These are phyloP conservation scores for Mucor saturninus DNA, from an alignment of 371 early-diverging fungal genomes.

Conservation along the genomic window DNA sequence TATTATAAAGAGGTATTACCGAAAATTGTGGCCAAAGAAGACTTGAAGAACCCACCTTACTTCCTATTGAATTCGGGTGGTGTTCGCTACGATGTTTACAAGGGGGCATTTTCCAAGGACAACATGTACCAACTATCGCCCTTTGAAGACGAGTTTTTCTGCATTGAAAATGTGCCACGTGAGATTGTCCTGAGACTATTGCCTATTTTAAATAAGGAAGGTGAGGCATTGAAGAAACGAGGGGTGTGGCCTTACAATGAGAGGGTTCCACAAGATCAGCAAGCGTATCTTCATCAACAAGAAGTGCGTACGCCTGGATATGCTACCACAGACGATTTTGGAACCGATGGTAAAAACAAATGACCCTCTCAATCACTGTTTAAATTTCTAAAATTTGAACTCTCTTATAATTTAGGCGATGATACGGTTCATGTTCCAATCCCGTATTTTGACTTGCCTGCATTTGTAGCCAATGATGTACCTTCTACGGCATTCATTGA, in stretches of 20 bases:
- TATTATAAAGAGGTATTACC: conserved; percentile 44
- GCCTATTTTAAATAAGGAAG: conserved; percentile 60
- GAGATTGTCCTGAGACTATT: conserved; percentile 38
- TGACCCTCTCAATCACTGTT: background rate
- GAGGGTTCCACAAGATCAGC: background rate
- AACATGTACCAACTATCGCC: conserved; percentile 57
- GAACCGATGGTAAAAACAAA: conserved; percentile 44
- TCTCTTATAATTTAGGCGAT: conserved; percentile 26
- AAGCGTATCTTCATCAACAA: conserved; percentile 4
- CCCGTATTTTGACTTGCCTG: conserved; percentile 49
- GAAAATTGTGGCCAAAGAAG: conserved; percentile 33
- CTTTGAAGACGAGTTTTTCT: conserved; percentile 51
- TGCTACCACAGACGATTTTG: conserved; percentile 54
- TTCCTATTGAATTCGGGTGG: conserved; percentile 55
- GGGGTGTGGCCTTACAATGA: background rate
- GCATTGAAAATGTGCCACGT: conserved; percentile 42
- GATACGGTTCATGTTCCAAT: conserved; percentile 41
- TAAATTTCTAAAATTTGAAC: too few species aligned
- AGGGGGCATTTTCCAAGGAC: conserved; percentile 57
- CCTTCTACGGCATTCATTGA: conserved; percentile 31
- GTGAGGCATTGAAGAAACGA: conserved; percentile 56
- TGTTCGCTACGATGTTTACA: conserved; percentile 57
- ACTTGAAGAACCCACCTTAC: conserved; percentile 45
- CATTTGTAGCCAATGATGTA: conserved; percentile 38
- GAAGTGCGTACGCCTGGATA: conserved; percentile 69